phyloP scores from a whole-genome alignment of 345 rosid genomes.

The Camelina laxa region DNA sequence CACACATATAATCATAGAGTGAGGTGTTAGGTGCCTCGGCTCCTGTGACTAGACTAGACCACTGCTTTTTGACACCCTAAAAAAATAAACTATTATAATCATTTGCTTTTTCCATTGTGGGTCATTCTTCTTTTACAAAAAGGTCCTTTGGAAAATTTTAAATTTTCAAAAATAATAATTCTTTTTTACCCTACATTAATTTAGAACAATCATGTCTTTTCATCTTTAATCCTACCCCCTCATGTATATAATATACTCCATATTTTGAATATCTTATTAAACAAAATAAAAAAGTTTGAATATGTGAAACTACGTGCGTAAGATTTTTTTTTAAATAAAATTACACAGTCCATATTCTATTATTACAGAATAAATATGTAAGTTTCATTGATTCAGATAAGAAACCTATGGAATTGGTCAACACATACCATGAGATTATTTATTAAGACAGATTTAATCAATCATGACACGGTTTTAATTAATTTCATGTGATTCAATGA shows the following conservation, averaged over 20 bases:
- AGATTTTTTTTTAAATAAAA: neutral
- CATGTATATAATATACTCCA: neutral
- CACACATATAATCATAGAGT: slow-evolving; percentile 31
- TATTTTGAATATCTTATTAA: neutral
- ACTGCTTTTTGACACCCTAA: slow-evolving; percentile 39
- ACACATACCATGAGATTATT: slow-evolving; percentile 1
- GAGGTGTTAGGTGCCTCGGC: slow-evolving; percentile 45
- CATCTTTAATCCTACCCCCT: slow-evolving; percentile 39
- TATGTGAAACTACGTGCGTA: slow-evolving; percentile 11
- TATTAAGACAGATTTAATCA: neutral
- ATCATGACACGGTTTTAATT: slow-evolving; percentile 6
- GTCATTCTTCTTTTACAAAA: slow-evolving; percentile 43
- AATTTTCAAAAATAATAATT: slow-evolving; percentile 27
- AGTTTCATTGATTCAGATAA: slow-evolving; percentile 1
- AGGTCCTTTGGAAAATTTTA: slow-evolving; percentile 30
- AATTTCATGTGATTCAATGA: slow-evolving; percentile 19
- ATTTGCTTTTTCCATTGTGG: slow-evolving; percentile 38
- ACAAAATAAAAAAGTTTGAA: slow-evolving; percentile 9
- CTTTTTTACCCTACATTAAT: slow-evolving; percentile 25
- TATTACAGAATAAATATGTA: slow-evolving; percentile 2
- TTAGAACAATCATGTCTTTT: slow-evolving; percentile 43
- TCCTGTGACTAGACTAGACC: slow-evolving; percentile 42
- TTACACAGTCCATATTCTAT: slow-evolving; percentile 10
- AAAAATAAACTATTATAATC: slow-evolving; percentile 28
- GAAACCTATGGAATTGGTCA: slow-evolving; percentile 29